A percentile compares a stretch with the other conserved stretches of the same genome.
Conservation (phyloP, 352 stramenopile species). For the Phytopythium helicoides region DNA sequence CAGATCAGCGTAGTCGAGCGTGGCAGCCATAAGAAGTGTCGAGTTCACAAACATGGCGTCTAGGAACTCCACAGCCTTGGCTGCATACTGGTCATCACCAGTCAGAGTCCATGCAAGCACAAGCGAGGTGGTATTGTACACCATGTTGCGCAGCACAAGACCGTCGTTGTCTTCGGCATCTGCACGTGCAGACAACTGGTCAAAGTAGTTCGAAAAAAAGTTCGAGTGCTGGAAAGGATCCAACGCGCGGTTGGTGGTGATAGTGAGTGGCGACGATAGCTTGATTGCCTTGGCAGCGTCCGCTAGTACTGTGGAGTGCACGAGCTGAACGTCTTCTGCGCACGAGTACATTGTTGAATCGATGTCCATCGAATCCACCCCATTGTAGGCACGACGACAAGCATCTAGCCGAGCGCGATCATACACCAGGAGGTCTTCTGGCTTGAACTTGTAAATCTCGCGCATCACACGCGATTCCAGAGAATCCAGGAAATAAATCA, state of each 20-base stretch:
- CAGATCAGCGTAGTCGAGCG: conserved; percentile 33
- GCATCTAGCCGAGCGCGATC: conserved; percentile 8
- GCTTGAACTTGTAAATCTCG: conserved; percentile 22
- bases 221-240: conserved; percentile 11
- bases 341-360: neutral
- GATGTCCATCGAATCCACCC: neutral
- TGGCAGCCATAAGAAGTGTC: conserved; percentile 21
- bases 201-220: conserved; percentile 35
- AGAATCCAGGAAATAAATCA: conserved; percentile 29
- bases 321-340: no score
- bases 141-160: conserved; percentile 35
- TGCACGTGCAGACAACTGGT: conserved; percentile 9
- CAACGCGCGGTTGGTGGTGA: conserved; percentile 20
- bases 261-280: conserved; percentile 18
- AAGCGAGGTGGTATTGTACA: conserved; percentile 47
- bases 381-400: conserved; percentile 6
- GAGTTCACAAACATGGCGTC: conserved; percentile 33
- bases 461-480: conserved; percentile 45
- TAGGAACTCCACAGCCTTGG: conserved; percentile 24
- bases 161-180: conserved; percentile 15
- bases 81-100: conserved; percentile 26
- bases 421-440: conserved; percentile 30
- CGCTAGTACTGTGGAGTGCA: conserved; percentile 9
- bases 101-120: conserved; percentile 33
- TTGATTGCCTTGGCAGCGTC: conserved; percentile 29